Evolutionary conservation across 2,329 filamentous ascomycete genomes (phyloP).

Genomic region (Albophoma yamanashiensis): DNA sequence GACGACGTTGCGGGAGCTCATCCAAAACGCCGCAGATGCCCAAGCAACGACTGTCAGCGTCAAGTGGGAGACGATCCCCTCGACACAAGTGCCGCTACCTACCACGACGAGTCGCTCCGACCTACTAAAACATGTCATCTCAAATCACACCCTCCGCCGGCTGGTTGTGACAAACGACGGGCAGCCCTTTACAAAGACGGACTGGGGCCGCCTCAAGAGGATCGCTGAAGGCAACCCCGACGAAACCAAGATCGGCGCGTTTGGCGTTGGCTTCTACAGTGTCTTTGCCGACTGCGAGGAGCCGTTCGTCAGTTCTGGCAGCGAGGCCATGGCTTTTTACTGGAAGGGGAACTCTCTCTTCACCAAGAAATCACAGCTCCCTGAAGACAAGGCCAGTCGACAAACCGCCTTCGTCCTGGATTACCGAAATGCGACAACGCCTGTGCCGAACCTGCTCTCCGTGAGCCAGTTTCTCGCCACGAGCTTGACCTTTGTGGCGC

Average conservation of each 20-base stretch:
- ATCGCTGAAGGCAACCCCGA: conserved; percentile 99
- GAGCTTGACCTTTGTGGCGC: conserved; percentile 87
- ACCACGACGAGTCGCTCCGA: conserved; percentile 55
- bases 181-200: conserved; percentile 73
- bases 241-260: conserved; percentile 97
- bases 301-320: conserved; percentile 88
- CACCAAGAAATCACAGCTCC: conserved; percentile 72
- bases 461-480: conserved; percentile 89
- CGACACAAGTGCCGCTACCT: conserved; percentile 63
- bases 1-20: conserved; percentile 79
- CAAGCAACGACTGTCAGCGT: conserved; percentile 83
- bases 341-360: conserved; percentile 99
- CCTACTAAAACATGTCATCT: conserved; percentile 69
- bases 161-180: conserved; percentile 93
- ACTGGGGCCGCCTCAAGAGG: conserved; percentile 87
- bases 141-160: conserved; percentile 76
- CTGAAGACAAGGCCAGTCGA: conserved; percentile 50
- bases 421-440: conserved; percentile 80
- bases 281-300: conserved; percentile 98
- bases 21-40: conserved; percentile 97
- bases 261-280: conserved; percentile 97
- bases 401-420: conserved; percentile 92
- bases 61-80: conserved; percentile 85
- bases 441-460: conserved; percentile 74
- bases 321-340: conserved; percentile 94